Evolutionary conservation across 2,329 filamentous ascomycete species (phyloP).

Genomic region (Diaporthe citriasiana): DNA sequence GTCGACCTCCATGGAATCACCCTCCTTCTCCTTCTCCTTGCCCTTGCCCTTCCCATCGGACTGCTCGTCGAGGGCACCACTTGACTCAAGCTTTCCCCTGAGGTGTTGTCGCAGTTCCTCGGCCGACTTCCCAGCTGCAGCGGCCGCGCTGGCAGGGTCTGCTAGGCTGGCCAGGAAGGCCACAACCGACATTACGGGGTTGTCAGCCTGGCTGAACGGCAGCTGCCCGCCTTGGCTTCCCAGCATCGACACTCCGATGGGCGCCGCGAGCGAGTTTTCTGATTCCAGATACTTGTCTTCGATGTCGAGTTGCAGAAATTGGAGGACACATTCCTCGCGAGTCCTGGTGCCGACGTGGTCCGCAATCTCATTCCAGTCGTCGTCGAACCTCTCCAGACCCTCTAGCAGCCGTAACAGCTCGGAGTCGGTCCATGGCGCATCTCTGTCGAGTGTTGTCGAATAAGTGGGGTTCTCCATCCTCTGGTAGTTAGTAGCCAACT

Average conservation of each 20-base stretch:
- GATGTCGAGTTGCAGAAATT: constrained; percentile 96
- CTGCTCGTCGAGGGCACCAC: constrained; percentile 55
- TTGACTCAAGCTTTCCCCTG: constrained; percentile 80
- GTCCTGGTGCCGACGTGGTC: constrained; percentile 93
- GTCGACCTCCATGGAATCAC: constrained; percentile 76
- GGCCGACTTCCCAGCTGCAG: constrained; percentile 89
- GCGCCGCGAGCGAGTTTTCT: constrained; percentile 69
- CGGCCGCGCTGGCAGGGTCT: constrained; percentile 90
- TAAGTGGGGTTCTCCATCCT: constrained; percentile 92
- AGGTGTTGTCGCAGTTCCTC: constrained; percentile 87
- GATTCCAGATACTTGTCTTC: constrained; percentile 97
- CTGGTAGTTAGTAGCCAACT: constrained; percentile 84
- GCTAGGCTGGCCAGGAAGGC: constrained; percentile 93
- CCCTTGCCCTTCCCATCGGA: constrained; percentile 70
- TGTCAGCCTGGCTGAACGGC: constrained; percentile 93
- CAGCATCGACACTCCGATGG: constrained; percentile 74
- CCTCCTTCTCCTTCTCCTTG: constrained; percentile 65
- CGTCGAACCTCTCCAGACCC: constrained; percentile 91
- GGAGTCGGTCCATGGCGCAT: constrained; percentile 91
- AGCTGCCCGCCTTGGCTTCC: constrained; percentile 83
- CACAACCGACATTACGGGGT: constrained; percentile 96
- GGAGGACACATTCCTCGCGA: constrained; percentile 94
- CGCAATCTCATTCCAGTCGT: constrained; percentile 94
- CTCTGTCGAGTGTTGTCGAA: constrained; percentile 81
- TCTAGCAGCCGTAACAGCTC: constrained; percentile 92